These are phyloP conservation scores for Globisporangium megalacanthum DNA, from an alignment of 352 stramenopile genomes.

Conservation along the genomic window DNA sequence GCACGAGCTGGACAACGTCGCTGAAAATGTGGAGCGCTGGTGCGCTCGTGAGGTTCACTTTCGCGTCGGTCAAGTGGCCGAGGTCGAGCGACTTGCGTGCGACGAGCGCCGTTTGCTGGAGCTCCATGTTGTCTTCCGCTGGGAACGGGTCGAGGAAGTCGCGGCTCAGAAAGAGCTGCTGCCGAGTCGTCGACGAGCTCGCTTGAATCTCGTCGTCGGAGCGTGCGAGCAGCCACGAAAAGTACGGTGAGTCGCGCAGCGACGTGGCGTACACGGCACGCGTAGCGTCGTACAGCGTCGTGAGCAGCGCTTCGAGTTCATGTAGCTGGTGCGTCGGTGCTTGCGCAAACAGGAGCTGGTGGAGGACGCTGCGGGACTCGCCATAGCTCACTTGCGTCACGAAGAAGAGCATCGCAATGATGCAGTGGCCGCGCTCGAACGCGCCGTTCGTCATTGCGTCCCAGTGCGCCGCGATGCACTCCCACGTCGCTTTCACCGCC, in stretches of 20 bases:
- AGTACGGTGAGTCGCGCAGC: constrained; percentile 41
- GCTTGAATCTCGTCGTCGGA: constrained; percentile 40
- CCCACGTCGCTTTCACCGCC: constrained; percentile 54
- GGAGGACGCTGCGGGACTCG: constrained; percentile 33
- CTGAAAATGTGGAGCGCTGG: constrained; percentile 47
- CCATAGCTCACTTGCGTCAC: constrained; percentile 58
- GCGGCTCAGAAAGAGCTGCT: constrained; percentile 17
- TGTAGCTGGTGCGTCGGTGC: constrained; percentile 37
- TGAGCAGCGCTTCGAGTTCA: constrained; percentile 30
- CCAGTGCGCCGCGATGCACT: constrained; percentile 59
- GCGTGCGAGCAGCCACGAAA: constrained; percentile 45
- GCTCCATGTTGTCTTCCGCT: constrained; percentile 24
- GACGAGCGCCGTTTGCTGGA: constrained; percentile 35
- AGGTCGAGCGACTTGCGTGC: constrained; percentile 28
- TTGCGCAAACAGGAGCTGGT: constrained; percentile 35
- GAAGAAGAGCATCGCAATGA: constrained; percentile 60
- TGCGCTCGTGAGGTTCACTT: constrained; percentile 32
- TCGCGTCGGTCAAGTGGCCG: constrained; percentile 34
- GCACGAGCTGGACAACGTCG: constrained; percentile 50
- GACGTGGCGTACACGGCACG: constrained; percentile 27
- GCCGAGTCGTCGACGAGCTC: constrained; percentile 23
- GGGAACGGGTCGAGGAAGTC: constrained; percentile 53
- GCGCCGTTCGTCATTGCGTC: constrained; percentile 41
- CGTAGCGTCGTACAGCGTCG: constrained; percentile 35
- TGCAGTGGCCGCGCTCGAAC: constrained; percentile 38